Base-by-base conservation (phyloP, 73 alveolate species). In the Paramecium octaurelia region DNA sequence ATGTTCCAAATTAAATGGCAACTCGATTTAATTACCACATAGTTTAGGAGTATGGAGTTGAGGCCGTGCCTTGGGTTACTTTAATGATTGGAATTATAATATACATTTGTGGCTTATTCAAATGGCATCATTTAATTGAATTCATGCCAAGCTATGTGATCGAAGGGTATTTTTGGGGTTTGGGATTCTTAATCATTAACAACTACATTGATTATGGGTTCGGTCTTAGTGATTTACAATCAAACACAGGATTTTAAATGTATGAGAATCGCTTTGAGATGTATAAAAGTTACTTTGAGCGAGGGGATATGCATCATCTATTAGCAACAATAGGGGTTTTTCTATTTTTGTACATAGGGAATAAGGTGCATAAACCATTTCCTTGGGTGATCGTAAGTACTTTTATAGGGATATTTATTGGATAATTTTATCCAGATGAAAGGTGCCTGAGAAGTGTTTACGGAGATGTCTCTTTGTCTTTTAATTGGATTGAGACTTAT, bases 21-120 rank as follows among this genome's bases (percentile, higher is more conserved):
- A 48, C 73, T 23, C 18, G 21, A 14, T 80, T 44, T n/a, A 40
- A 42, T 43, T 80, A 80, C 48, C 9, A 23, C 8, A 44, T 80
- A 2, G n/a, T 38, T 1, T 8, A 77, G 4, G 6, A 42, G 20
- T 77, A 77, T 40, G 60, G 60, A 48, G 60, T 16, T 12, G 60
- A 48, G n/a, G 60, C 60, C 4, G 60, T 48, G 9, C 91, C 91
- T 44, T 80, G 91, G 91, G 91, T 80, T 18, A 80, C 91, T 18
- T 16, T 80, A 20, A 80, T 80, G 43, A 80, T 80, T 3, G 91
- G 91, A 20, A 23, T 80, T 4, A 31, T 31, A 44, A 80, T 80
- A 42, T 80, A 44, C 31, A 43, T 80, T 9, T 27, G 46, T 9
- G 43, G 73, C 10, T 40, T 40, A 42, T 76, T 76, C n/a, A 76